A percentile compares a stretch with the other conserved stretches of the same genome.
These are phyloP conservation scores for Trichoderma cornu-damae DNA, from an alignment of 2,329 filamentous ascomycete genomes.

Conservation along the genomic window DNA sequence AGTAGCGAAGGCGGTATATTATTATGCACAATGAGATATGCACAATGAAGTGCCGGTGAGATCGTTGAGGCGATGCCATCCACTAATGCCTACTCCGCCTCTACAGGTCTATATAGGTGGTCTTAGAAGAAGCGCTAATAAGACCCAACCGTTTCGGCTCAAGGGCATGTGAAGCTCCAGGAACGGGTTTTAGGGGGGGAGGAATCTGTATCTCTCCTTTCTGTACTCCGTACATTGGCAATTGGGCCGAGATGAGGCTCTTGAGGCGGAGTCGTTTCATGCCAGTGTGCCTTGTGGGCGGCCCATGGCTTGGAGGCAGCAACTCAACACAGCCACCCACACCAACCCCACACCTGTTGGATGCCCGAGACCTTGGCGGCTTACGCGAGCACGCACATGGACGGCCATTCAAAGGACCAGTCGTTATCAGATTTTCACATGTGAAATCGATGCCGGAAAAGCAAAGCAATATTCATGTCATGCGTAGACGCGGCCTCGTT, in stretches of 20 bases:
- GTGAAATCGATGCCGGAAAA: background rate
- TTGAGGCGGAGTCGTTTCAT: background rate
- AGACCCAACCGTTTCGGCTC: background rate
- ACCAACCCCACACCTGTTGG: background rate
- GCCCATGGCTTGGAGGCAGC: background rate
- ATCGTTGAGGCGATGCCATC: too few species aligned
- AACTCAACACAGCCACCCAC: conserved; percentile 3
- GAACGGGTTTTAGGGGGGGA: background rate
- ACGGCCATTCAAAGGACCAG: background rate
- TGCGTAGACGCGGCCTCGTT: background rate
- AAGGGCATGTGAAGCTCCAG: background rate
- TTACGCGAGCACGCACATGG: too few species aligned
- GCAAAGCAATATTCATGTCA: background rate
- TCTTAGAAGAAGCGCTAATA: background rate
- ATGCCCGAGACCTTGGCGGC: background rate
- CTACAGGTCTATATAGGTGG: background rate
- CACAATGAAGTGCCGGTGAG: too few species aligned
- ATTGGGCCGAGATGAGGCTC: conserved; percentile 10
- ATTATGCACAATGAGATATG: too few species aligned
- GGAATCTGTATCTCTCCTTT: too few species aligned
- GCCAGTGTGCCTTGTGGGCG: background rate
- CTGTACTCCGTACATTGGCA: background rate
- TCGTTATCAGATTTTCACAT: background rate
- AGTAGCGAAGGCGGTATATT: too few species aligned
- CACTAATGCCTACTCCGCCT: too few species aligned